phyloP scores from a whole-genome alignment of 1,284 basidiomycete species.

The Puccinia brachypodii region DNA sequence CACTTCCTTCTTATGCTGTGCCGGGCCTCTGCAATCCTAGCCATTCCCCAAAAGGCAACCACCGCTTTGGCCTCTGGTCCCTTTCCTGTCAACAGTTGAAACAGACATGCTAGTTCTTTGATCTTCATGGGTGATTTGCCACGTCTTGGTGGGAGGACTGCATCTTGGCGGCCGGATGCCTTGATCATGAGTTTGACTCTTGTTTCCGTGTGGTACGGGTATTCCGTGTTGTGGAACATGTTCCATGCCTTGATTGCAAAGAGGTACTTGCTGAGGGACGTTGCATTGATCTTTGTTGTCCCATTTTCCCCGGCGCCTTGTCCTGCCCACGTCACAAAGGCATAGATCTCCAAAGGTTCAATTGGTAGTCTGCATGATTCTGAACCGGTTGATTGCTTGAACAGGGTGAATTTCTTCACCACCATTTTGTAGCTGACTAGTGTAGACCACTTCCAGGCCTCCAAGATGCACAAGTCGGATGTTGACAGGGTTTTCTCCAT shows the following conservation, averaged over 20 bases:
- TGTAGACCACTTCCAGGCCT: background rate
- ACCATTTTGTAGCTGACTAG: background rate
- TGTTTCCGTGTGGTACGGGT: background rate
- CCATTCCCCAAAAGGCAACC: background rate
- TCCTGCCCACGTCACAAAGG: background rate
- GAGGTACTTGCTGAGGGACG: background rate
- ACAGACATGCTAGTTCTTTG: background rate
- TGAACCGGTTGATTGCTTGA: background rate
- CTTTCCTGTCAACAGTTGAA: background rate
- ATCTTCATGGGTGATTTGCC: background rate
- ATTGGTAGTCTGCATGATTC: background rate
- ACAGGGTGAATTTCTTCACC: background rate
- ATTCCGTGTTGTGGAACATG: background rate
- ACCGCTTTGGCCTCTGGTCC: background rate
- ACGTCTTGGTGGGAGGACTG: background rate
- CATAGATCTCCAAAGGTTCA: background rate
- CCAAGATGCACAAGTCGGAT: background rate
- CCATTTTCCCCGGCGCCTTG: background rate
- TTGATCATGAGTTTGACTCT: background rate
- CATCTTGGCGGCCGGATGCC: background rate
- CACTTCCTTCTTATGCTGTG: background rate
- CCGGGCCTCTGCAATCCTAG: background rate
- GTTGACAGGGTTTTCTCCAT: background rate
- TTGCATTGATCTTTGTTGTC: background rate
- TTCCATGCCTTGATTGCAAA: slow-evolving; percentile 8